Percentiles rank a stretch among this genome's conserved stretches.
phyloP scores from a whole-genome alignment of 805 yeast species.

The Suhomyces canberraensis region DNA sequence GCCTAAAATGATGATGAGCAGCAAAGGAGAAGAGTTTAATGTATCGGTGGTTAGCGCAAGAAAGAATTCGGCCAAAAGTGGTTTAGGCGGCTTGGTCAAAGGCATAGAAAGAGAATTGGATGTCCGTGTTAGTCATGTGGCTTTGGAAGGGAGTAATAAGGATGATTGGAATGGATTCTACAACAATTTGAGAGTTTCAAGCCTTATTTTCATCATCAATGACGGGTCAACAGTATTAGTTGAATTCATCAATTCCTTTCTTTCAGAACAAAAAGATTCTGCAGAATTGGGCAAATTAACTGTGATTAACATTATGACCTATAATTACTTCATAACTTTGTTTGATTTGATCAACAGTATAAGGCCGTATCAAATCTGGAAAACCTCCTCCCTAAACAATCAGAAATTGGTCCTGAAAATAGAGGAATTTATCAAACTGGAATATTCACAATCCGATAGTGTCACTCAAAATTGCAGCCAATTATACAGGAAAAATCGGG shows the following conservation, averaged over 20 bases:
- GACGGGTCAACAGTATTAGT: constrained; percentile 34
- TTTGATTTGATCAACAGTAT: constrained; percentile 32
- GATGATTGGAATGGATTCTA: constrained; percentile 8
- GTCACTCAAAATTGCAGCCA: not conserved
- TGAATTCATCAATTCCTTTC: constrained; percentile 19
- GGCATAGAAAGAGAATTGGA: not conserved
- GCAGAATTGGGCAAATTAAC: too few species aligned
- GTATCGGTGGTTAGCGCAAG: constrained; percentile 23
- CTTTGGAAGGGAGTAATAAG: not conserved
- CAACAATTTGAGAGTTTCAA: constrained; percentile 19
- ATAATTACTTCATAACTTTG: constrained; percentile 38
- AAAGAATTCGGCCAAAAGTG: constrained; percentile 10
- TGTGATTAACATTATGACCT: constrained; percentile 37
- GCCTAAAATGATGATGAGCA: constrained; percentile 32
- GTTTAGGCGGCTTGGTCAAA: constrained; percentile 6
- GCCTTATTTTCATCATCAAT: constrained; percentile 34
- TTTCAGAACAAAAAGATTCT: not conserved
- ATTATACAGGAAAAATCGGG: not conserved
- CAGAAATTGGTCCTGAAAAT: constrained; percentile 22
- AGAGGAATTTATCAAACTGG: constrained; percentile 26
- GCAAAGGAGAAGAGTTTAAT: too few species aligned
- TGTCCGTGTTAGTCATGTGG: constrained; percentile 16
- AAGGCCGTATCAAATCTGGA: constrained; percentile 40
- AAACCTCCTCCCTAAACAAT: constrained; percentile 30
- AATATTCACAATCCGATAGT: constrained; percentile 9